Evolutionary conservation across 2,329 filamentous ascomycete species (phyloP), one percentile per base, ranked within the genome.

Genomic region (Aspergillus ochraceoroseus): DNA sequence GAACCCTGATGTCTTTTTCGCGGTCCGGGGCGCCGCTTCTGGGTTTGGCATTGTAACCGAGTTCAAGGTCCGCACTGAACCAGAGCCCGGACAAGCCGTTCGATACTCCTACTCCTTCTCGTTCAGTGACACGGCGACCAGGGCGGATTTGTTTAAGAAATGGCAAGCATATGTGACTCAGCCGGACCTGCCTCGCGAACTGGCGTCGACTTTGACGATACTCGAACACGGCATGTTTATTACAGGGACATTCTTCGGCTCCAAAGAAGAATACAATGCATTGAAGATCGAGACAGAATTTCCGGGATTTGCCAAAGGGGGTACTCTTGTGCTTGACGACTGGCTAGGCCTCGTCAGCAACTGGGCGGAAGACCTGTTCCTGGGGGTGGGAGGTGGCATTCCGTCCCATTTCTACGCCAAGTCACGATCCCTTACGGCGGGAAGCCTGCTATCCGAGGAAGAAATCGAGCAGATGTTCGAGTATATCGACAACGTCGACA

Each of bases 241-340:
- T 19, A 74, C 73, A 0, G 79, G 75, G 2, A 80, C 75, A 0
- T 83, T 77, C 51, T 83, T 79, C 54, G 80, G 80, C 13, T 75
- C 74, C 0, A 60, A 75, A 28, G 66, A 63, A 0, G 79, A 83
- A 54, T 83, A 71, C 51, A 55, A 73, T 4, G 70, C 68, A 3
- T 37, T 65, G 2, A 46, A 57, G 1, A 31, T 64, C 3, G 53
- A 50, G 5, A 47, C 45, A 3, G 45, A 51, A 4, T 60, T 64
- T 19, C 53, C 58, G 0, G 46, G 33, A 9, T 32, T 42, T 3
- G 41, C 43, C 4, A 44, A 48, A 9, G 43, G 35, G 4, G 57
- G 36, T 15, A 48, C 52, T 6, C 35, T 56, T 3, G 55, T 61
- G 4, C 51, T 62, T 26, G 42, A 53, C 6, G 55, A 60, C 41